phyloP scores from a whole-genome alignment of 208 protist genomes.

The Trypanosoma vivax region DNA sequence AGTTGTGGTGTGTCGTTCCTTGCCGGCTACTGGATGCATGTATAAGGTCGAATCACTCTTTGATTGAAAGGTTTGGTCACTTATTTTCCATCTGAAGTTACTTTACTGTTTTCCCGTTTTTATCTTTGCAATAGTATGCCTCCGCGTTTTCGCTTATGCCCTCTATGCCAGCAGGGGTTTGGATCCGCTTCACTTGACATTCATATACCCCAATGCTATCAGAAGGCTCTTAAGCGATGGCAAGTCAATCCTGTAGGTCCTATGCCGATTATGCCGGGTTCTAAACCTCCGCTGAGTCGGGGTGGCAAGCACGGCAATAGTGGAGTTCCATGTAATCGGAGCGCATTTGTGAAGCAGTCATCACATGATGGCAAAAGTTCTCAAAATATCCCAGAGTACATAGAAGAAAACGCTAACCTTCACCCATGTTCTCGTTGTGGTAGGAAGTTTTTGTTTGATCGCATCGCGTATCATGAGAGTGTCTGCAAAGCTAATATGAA shows the following conservation, averaged over 20 bases:
- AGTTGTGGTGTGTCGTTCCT: no score
- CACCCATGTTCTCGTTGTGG: constrained; percentile 86
- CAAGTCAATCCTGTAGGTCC: constrained; percentile 63
- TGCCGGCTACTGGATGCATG: no score
- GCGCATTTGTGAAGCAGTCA: constrained; percentile 38
- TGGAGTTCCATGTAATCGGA: constrained; percentile 32
- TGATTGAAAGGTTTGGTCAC: neutral
- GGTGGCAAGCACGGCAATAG: constrained; percentile 6
- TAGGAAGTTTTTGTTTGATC: constrained; percentile 81
- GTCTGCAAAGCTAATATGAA: constrained; percentile 76
- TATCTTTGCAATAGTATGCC: constrained; percentile 30
- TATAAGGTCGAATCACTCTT: constrained; percentile 1
- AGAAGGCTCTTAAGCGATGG: constrained; percentile 84
- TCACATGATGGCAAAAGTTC: constrained; percentile 17
- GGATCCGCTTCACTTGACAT: constrained; percentile 79
- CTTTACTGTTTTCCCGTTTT: neutral
- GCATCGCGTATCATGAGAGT: constrained; percentile 86
- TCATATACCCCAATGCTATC: constrained; percentile 85
- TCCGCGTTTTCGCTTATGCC: constrained; percentile 74
- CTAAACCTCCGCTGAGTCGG: neutral
- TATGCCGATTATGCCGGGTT: constrained; percentile 63
- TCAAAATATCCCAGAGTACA: constrained; percentile 10
- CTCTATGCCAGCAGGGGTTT: constrained; percentile 73
- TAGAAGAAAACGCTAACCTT: constrained; percentile 48
- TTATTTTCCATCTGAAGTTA: neutral